These are phyloP conservation scores for Globomyces pollinis-pini DNA, from an alignment of 192 early-diverging fungal genomes.

Conservation along the genomic window DNA sequence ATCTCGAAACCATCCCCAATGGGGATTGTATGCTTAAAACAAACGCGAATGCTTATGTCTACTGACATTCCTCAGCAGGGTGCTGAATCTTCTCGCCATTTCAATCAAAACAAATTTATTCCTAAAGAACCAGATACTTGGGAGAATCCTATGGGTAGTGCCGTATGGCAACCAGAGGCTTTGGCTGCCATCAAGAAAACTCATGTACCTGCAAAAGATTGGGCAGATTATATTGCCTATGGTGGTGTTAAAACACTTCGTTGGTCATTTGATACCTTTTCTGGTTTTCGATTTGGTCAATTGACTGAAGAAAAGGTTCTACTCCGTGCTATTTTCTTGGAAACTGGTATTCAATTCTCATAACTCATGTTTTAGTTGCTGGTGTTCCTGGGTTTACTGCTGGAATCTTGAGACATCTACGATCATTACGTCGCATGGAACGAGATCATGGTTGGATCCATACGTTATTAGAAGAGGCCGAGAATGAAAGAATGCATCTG, in stretches of 20 bases:
- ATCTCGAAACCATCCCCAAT: too few relatives aligned
- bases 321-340: slow-evolving; percentile 59
- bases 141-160: background rate
- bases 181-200: background rate
- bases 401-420: slow-evolving; percentile 69
- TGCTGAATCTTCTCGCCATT: too few relatives aligned
- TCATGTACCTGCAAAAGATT: background rate
- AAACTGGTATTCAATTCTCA: slow-evolving; percentile 26
- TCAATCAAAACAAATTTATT: too few relatives aligned
- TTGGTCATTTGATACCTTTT: slow-evolving; percentile 6
- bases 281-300: slow-evolving; percentile 1
- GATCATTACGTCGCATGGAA: slow-evolving; percentile 62
- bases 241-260: background rate
- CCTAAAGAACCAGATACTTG: too few relatives aligned
- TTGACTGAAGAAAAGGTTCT: slow-evolving; percentile 54
- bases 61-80: too few relatives aligned
- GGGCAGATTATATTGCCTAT: background rate
- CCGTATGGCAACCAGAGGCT: background rate
- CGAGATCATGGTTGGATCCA: slow-evolving; percentile 89
- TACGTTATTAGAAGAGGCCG: slow-evolving; percentile 84
- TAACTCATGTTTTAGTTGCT: too few relatives aligned
- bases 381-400: slow-evolving; percentile 81
- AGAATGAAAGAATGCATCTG: slow-evolving; percentile 74
- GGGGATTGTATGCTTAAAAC: too few relatives aligned
- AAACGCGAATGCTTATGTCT: too few relatives aligned